Evolutionary conservation across 371 early-diverging fungal genomes (phyloP).

Genomic region (Fennellomyces sp.): DNA sequence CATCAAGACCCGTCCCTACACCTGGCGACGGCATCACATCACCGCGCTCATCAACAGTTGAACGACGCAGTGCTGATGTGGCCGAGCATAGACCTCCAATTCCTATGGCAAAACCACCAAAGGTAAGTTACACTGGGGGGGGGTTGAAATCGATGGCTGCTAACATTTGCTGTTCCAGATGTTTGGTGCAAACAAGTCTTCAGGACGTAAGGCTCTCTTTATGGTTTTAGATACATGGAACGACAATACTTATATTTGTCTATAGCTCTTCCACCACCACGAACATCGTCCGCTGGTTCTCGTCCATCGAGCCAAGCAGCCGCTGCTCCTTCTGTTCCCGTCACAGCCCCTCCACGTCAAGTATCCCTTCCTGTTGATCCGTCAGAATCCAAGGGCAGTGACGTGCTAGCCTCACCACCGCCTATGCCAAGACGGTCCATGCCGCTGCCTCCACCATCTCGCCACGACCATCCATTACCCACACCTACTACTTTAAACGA

Average conservation of each 20-base stretch:
- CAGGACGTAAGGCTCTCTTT: not conserved
- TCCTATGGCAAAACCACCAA: slow-evolving; percentile 41
- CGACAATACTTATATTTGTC: not conserved
- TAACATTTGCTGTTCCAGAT: slow-evolving; percentile 3
- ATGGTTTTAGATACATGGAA: not conserved
- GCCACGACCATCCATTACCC: not conserved
- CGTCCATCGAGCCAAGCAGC: slow-evolving; percentile 17
- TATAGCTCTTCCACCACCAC: slow-evolving; percentile 21
- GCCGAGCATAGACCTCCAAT: slow-evolving; percentile 12
- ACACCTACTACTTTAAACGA: not conserved
- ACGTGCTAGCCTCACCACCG: slow-evolving; percentile 18
- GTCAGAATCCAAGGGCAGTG: slow-evolving; percentile 2
- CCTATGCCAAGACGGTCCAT: slow-evolving; percentile 40
- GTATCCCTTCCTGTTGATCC: not conserved
- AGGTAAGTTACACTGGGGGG: slow-evolving; percentile 20
- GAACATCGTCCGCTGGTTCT: slow-evolving; percentile 8
- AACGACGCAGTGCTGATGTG: slow-evolving; percentile 2
- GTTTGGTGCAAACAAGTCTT: slow-evolving; percentile 3
- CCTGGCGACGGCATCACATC: slow-evolving; percentile 10
- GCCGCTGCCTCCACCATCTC: slow-evolving; percentile 33
- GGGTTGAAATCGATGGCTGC: not conserved
- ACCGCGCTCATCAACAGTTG: slow-evolving; percentile 11
- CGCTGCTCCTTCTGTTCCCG: not conserved
- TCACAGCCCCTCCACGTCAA: not conserved
- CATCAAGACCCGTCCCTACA: slow-evolving; percentile 39